These are phyloP conservation scores for Forsythia suspensa DNA, from an alignment of 257 asterid species.

Conservation along the genomic window DNA sequence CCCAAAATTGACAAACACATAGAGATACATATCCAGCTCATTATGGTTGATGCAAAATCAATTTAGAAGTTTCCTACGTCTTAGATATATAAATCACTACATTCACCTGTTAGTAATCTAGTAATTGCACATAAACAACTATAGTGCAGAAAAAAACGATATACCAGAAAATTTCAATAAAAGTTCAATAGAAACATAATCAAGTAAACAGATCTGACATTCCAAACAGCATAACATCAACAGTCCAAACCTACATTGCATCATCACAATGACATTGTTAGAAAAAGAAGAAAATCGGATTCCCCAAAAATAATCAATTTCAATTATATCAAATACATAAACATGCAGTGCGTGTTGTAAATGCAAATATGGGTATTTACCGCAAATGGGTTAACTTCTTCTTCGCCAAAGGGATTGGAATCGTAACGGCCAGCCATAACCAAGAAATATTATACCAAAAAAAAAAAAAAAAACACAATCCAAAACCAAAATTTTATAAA, in stretches of 20 bases:
- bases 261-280: conserved; percentile 5
- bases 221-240: conserved; percentile 11
- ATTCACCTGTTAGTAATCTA: not conserved
- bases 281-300: not conserved
- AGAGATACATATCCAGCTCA: not conserved
- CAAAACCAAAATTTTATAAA: not conserved
- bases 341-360: not conserved
- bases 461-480: not conserved
- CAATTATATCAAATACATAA: not conserved
- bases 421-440: conserved; percentile 19
- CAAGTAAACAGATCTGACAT: conserved; percentile 20
- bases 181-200: not conserved
- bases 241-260: conserved; percentile 16
- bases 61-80: not conserved
- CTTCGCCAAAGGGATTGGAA: conserved; percentile 24
- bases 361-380: not conserved
- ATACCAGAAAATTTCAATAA: not conserved
- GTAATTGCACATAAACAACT: not conserved
- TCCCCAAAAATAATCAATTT: not conserved
- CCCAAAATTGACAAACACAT: not conserved
- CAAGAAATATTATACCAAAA: not conserved
- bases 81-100: not conserved
- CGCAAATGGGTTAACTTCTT: conserved; percentile 24
- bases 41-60: not conserved
- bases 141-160: not conserved